Base-by-base conservation (phyloP, 2,329 filamentous ascomycete species). In the Penicillium psychrosexuale region DNA sequence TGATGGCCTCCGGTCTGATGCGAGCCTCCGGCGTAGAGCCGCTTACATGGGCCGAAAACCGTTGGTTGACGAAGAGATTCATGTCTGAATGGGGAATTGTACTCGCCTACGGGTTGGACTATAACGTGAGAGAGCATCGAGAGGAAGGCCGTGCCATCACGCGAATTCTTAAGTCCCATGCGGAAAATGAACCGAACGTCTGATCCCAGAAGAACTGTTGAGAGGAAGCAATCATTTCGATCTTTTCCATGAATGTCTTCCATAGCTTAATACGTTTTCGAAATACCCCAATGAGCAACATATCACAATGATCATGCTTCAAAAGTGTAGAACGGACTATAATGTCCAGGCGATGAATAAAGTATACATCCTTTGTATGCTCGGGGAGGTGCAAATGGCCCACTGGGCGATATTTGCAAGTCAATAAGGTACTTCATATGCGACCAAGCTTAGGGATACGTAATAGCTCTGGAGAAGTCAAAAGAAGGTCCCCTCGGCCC, bases 401-500 rank as follows among this genome's bases (percentile, higher is more conserved):
- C 15, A 46, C n/a, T 34, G 13, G 8, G 30, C 3, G 5, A 33
- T 24, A 24, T 0, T 24, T 46, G 3, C 30, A 33, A n/a, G n/a
- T 34, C 13, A 34, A 34, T 12, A 34, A n/a, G 3, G 1, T n/a
- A 1, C 1, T 34, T 24, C 17, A n/a, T n/a, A n/a, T n/a, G n/a
- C n/a, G n/a, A n/a, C 8, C 15, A 22, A 15, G 19, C 17, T 7
- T 22, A 2, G 12, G 24, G 15, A 24, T 42, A 42, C 39, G 24
- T n/a, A 42, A 42, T 42, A 28, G 39, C 37, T 11, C 15, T 27
- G 22, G 39, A 42, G 39, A 50, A 53, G 28, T 33, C 19, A 42
- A 31, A 24, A 53, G 45, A 43, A 49, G 19, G 31, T 45, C 47
- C 30, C 27, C 30, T 54, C 52, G 52, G 52, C 33, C 12, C 28